A percentile compares a stretch with the other conserved stretches of the same genome.
Evolutionary conservation across 495 filamentous ascomycete genomes (phyloP).

Genomic region (Penicillium diatomitis): DNA sequence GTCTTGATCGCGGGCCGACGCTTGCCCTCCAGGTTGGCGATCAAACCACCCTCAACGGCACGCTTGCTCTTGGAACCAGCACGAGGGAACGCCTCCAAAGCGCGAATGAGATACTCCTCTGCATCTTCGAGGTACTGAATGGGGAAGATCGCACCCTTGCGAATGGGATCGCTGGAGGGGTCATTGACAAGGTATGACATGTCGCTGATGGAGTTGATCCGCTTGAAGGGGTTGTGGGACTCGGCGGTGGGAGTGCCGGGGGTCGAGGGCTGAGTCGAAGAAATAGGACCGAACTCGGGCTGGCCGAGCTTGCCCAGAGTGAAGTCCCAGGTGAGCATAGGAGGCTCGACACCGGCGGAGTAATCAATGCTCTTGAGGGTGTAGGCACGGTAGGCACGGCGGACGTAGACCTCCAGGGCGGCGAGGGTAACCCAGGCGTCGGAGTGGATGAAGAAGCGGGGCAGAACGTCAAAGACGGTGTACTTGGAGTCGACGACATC

Average conservation of each 20-base stretch:
- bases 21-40: slow-evolving; percentile 65
- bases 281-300: slow-evolving; percentile 73
- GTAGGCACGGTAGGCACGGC: slow-evolving; percentile 94
- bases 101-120: slow-evolving; percentile 73
- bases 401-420: slow-evolving; percentile 90
- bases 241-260: slow-evolving; percentile 71
- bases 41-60: slow-evolving; percentile 40
- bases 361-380: slow-evolving; percentile 81
- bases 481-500: slow-evolving; percentile 98
- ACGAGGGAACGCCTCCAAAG: slow-evolving; percentile 70
- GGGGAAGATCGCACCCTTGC: slow-evolving; percentile 90
- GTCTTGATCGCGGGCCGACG: slow-evolving; percentile 48
- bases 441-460: slow-evolving; percentile 85
- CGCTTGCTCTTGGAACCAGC: slow-evolving; percentile 35
- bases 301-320: slow-evolving; percentile 82
- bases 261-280: slow-evolving; percentile 68
- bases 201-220: slow-evolving; percentile 90
- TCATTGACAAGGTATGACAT: slow-evolving; percentile 76
- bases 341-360: slow-evolving; percentile 65
- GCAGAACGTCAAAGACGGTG: slow-evolving; percentile 93
- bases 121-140: slow-evolving; percentile 88
- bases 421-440: slow-evolving; percentile 94
- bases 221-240: slow-evolving; percentile 55
- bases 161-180: slow-evolving; percentile 60
- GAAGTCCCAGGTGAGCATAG: slow-evolving; percentile 92